Percentiles rank a stretch among this genome's conserved stretches.
Evolutionary conservation across 2,329 filamentous ascomycete genomes (phyloP).

Genomic region (Ambrosiella beaveri): DNA sequence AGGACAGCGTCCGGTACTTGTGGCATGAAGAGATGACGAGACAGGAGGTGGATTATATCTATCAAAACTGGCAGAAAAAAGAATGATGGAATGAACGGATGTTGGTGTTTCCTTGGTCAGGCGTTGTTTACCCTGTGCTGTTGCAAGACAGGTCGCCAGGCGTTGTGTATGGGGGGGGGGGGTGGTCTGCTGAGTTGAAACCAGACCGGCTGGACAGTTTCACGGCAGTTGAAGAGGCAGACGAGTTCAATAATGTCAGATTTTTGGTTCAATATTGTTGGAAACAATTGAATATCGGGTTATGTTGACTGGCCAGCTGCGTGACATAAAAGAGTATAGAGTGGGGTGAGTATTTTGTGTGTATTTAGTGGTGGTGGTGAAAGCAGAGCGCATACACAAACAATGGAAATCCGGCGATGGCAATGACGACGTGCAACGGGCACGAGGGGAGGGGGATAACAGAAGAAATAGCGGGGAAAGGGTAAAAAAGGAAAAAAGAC

Average conservation of each 20-base stretch:
- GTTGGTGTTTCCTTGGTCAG: not conserved
- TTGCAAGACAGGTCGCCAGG: not conserved
- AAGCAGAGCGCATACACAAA: not conserved
- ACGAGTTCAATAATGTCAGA: not conserved
- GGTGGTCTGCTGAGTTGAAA: constrained; percentile 4
- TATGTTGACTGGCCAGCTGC: not conserved
- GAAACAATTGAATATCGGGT: not conserved
- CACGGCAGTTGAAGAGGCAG: constrained; percentile 6
- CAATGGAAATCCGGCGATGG: not conserved
- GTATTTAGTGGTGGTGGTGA: not conserved
- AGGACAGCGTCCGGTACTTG: not conserved
- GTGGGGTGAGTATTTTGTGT: not conserved
- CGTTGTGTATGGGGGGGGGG: not conserved
- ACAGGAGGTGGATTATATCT: not conserved
- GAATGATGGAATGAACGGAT: not conserved
- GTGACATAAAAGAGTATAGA: constrained; percentile 1
- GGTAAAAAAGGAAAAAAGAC: not conserved
- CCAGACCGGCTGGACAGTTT: constrained; percentile 12
- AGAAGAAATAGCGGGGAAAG: not conserved
- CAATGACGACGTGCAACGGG: not conserved
- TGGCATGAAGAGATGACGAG: not conserved
- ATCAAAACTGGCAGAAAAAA: not conserved
- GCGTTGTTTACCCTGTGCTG: not conserved
- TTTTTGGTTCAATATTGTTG: not conserved
- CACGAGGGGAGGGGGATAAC: not conserved